Base-by-base conservation (phyloP, 164 flowering plant genomes). In the grape (Vitis vinifera) region DNA sequence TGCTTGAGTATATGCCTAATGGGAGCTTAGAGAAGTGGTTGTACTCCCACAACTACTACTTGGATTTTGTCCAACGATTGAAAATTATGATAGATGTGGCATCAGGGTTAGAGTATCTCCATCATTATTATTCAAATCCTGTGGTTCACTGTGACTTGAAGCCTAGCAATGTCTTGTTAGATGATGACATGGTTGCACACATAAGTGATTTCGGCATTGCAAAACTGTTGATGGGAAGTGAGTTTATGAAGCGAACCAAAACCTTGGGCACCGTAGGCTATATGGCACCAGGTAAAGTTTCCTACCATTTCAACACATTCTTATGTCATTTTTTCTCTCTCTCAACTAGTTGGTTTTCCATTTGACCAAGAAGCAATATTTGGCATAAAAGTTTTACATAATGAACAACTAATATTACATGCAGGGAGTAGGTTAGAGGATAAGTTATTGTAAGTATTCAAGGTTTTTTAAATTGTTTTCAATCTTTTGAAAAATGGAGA, bases 131-230 rank as follows among this genome's bases (percentile, higher is more conserved):
- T 37, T n/a, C 66, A 16, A 50, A 11, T 17, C 66, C 30, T 5
- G 55, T 63, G 27, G 55, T 63, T 11, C 66, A 63, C 10, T 63
- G 55, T 23, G 44, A 37, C 44, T 37, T 37, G 0, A 37, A 37
- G 44, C 44, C 44, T 7, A 37, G 44, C 44, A 37, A 63, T 50
- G 66, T 50, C 14, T 17, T 63, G 29, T 23, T 63, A 50, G 66
- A 63, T 49, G 66, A 63, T 17, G 55, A 63, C 37, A 50, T 63
- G 55, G 55, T 50, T 63, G 66, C 66, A 48, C 66, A 63, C 19
- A 29, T 50, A 11, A 53, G 31, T 48, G 66, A 63, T 16, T 63
- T 50, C 2, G 66, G 66, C 55, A 63, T 63, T 49, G 29, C 66
- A 17, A 63, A 63, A 19, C 29, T 63, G 4, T 48, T 63, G 19